These are phyloP conservation scores for Rhodosporidiobolus odoratus DNA, from an alignment of 768 basidiomycete genomes.

Conservation along the genomic window DNA sequence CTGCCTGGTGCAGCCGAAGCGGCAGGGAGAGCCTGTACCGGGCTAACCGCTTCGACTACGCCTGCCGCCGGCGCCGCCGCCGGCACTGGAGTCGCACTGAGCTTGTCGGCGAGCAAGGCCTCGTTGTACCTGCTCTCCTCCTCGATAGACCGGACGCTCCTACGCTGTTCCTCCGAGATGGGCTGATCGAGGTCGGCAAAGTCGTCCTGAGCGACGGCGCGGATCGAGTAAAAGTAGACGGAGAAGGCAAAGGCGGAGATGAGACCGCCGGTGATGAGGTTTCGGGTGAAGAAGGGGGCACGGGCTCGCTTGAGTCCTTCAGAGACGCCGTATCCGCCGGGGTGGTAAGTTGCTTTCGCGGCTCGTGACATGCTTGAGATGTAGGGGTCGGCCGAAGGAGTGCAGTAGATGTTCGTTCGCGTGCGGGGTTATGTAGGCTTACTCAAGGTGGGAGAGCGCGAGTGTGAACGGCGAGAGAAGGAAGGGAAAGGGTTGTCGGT, in stretches of 20 bases:
- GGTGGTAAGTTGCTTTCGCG: constrained; percentile 35
- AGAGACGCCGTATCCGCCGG: constrained; percentile 64
- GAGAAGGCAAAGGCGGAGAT: constrained; percentile 70
- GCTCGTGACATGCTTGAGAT: constrained; percentile 20
- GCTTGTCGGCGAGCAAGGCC: background rate
- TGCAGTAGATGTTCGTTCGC: too few species aligned
- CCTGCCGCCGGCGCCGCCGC: background rate
- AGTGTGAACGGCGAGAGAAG: background rate
- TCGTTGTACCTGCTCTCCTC: constrained; percentile 42
- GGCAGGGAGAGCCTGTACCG: background rate
- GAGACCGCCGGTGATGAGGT: constrained; percentile 67
- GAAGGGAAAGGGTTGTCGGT: background rate
- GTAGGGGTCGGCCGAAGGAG: background rate
- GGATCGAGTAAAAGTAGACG: constrained; percentile 88
- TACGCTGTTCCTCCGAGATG: constrained; percentile 46
- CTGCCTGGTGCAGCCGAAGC: constrained; percentile 9
- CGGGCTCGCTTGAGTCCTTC: constrained; percentile 81
- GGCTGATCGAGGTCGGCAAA: constrained; percentile 76
- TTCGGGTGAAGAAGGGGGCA: constrained; percentile 70
- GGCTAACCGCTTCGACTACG: background rate
- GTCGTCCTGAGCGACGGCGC: constrained; percentile 86
- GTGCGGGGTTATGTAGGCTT: too few species aligned
- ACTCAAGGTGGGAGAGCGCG: too few species aligned
- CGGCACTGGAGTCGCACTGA: background rate
- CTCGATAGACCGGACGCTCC: constrained; percentile 45